phyloP scores from a whole-genome alignment of 208 protist genomes.

The Wallacemonas sp. region DNA sequence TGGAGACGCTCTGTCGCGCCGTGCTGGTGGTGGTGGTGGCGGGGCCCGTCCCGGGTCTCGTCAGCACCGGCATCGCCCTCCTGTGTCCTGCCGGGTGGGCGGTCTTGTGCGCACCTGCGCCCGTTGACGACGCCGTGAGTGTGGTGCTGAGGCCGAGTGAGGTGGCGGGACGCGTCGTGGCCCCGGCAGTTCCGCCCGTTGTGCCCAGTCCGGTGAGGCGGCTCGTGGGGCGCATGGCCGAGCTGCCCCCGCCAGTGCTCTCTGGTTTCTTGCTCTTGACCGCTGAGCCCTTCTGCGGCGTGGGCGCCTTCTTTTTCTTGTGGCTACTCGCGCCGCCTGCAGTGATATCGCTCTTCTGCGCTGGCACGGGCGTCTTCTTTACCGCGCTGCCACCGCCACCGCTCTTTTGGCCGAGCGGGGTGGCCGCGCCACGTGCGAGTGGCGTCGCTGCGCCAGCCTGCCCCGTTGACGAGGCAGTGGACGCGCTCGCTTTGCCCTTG shows the following conservation, averaged over 20 bases:
- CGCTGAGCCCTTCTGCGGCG: conserved; percentile 24
- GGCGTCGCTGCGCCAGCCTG: not conserved
- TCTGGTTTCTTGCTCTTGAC: not conserved
- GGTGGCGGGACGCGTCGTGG: conserved; percentile 12
- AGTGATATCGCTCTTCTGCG: not conserved
- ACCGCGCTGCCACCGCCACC: not conserved
- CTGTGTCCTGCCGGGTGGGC: too few species aligned
- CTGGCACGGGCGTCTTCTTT: conserved; percentile 1
- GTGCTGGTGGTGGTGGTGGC: conserved; percentile 6
- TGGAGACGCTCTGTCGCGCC: not conserved
- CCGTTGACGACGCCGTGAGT: conserved; percentile 18
- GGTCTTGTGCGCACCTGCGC: conserved; percentile 4
- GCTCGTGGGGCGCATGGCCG: not conserved
- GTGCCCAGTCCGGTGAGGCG: not conserved
- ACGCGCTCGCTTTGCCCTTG: not conserved
- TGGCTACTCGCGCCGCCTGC: not conserved
- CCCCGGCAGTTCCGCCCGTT: too few species aligned
- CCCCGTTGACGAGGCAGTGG: not conserved
- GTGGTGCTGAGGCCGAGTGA: conserved; percentile 17
- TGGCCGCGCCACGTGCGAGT: not conserved
- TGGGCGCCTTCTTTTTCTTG: conserved; percentile 29
- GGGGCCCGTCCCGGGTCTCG: conserved; percentile 13
- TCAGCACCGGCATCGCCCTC: not conserved
- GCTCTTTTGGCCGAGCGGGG: not conserved
- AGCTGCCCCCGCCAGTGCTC: not conserved